These are phyloP conservation scores for Epichloe sylvatica DNA, from an alignment of 2,329 filamentous ascomycete species.

Conservation along the genomic window DNA sequence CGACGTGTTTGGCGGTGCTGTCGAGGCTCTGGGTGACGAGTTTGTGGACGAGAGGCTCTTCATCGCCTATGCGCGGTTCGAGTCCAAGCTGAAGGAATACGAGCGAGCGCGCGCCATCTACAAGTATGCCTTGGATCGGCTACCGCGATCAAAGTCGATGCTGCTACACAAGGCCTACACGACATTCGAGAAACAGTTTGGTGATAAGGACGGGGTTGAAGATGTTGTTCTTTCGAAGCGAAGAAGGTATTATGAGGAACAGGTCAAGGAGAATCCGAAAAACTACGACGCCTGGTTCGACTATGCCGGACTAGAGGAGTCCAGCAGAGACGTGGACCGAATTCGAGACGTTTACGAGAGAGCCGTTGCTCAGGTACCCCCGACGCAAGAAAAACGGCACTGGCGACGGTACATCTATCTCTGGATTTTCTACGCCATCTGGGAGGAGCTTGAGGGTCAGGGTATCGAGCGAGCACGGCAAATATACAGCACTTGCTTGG, in stretches of 20 bases:
- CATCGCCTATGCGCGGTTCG: constrained; percentile 88
- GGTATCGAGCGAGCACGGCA: constrained; percentile 69
- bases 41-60: constrained; percentile 95
- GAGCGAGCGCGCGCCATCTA: constrained; percentile 90
- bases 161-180: constrained; percentile 87
- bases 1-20: constrained; percentile 77
- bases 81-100: constrained; percentile 88
- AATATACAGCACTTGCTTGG: constrained; percentile 80
- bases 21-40: constrained; percentile 83
- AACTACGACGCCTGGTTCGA: constrained; percentile 98
- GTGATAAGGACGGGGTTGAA: constrained; percentile 83
- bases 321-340: constrained; percentile 64
- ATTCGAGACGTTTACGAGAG: constrained; percentile 89
- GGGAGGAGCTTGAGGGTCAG: constrained; percentile 77
- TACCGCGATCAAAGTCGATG: constrained; percentile 76
- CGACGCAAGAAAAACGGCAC: constrained; percentile 90
- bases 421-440: constrained; percentile 94
- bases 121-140: constrained; percentile 86
- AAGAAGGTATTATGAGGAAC: constrained; percentile 84
- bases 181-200: constrained; percentile 96
- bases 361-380: constrained; percentile 88
- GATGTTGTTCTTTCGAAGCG: constrained; percentile 93
- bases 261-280: constrained; percentile 83
- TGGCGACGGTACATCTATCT: constrained; percentile 97
- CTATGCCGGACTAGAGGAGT: constrained; percentile 81